Evolutionary conservation across 306 rosid species (phyloP), one percentile per base, ranked within the genome.

Genomic region (Malus orientalis): DNA sequence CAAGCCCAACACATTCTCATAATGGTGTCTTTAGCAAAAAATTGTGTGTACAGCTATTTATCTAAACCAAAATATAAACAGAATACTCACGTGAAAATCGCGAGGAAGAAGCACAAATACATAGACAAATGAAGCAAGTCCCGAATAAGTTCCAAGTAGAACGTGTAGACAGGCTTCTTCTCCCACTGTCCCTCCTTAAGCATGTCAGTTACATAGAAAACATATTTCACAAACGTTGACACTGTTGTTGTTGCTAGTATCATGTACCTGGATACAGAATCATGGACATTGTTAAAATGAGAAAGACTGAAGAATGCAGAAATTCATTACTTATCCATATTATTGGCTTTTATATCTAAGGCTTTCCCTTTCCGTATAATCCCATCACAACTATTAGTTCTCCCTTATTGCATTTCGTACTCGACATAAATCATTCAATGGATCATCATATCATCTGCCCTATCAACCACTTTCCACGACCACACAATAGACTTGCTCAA

Each of bases 141-240:
- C 77, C 96, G 91, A 20, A 96, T 74, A 73, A 96, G 98, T 79
- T 96, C 99, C 88, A 96, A 83, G 81, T 96, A 96, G 82, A 96
- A 96, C 14, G 99, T 96, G 86, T 89, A 96, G 84, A 96, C 93
- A 32, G 96, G 98, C 83, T 92, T 96, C 82, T 36, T 92, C 88
- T 96, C 99, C 99, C 99, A 96, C 63, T 96, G 99, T 78, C 97
- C 98, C 77, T 96, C 99, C 99, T 92, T 96, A 76, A 96, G 93
- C 87, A 89, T 86, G 85, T 96, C 99, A 67, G 82, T 87, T 44
- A 96, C 97, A 76, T 92, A 96, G 91, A 96, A 96, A 79, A 92
- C 76, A 71, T 92, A 96, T 85, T 96, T 96, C 29, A 92, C 91
- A 77, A 96, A 92, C 47, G 90, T 91, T 33, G 99, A 87, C 72